Base-by-base conservation (phyloP, 768 basidiomycete genomes). In the Kwoniella dendrophila region DNA sequence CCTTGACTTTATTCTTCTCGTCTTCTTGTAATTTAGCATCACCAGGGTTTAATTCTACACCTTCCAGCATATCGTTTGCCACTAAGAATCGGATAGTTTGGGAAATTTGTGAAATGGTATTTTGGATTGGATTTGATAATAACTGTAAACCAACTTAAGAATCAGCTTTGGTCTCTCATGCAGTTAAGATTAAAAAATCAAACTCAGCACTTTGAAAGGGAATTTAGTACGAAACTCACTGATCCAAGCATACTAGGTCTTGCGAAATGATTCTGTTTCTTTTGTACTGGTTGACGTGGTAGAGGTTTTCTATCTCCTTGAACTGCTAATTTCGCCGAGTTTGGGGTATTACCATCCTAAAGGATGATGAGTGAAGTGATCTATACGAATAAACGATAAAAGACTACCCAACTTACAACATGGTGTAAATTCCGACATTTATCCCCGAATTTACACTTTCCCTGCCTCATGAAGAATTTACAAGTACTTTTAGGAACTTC, bases 31-130 rank as follows among this genome's bases (percentile, higher is more conserved):
- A 76, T 45, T 84, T 81, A 3, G 88, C 88, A 76, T 92, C 86
- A 0, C 94, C 94, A 16, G 90, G 88, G 45, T 82, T 84, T 27
- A 88, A 78, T 77, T 96, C 94, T 1, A 95, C 90, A 30, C 84
- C 85, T 45, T 83, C 81, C 34, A 97, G 80, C 79, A 94, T 92
- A 72, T 92, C 87, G 66, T 97, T 96, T 63, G 90, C 89, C 0
- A 90, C 92, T 18, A 95, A 78, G 78, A 96, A 97, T 30, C 84
- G 86, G 66, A 96, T 90, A 4, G 90, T 91, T 77, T 97, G 94
- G 0, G 92, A 92, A 4, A 97, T 83, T 77, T 93, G 93, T 1
- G 92, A 94, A 3, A 93, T 84, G 0, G 93, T 94, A 66, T 90
- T 83, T 29, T 88, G 86, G 38, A 95, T 92, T 74, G 95, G 92